These are phyloP conservation scores for Acacia crassicarpa DNA, from an alignment of 306 rosid genomes.

Conservation along the genomic window DNA sequence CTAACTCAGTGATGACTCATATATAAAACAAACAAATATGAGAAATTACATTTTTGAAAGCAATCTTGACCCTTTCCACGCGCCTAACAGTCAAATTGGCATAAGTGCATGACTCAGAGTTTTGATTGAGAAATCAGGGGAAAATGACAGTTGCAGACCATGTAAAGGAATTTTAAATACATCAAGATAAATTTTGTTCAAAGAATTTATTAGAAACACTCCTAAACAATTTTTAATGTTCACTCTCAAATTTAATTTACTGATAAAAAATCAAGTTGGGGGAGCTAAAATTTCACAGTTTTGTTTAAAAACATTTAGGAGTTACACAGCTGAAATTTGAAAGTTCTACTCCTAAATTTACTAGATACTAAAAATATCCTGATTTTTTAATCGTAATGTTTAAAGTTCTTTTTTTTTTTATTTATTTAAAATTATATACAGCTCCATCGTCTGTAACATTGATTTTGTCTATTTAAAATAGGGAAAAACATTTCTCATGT, in stretches of 20 bases:
- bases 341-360: neutral
- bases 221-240: neutral
- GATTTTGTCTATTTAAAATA: too few species aligned
- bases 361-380: neutral
- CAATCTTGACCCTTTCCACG: neutral
- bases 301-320: too few species aligned
- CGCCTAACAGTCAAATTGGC: neutral
- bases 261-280: neutral
- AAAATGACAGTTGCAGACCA: neutral
- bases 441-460: neutral
- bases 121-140: too few species aligned
- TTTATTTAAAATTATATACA: too few species aligned
- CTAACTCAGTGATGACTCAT: too few species aligned
- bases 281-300: neutral
- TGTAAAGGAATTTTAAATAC: too few species aligned
- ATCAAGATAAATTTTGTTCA: too few species aligned
- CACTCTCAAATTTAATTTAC: neutral
- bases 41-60: neutral
- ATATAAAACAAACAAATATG: too few species aligned
- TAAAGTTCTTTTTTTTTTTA: too few species aligned
- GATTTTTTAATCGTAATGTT: neutral
- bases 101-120: neutral
- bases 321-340: neutral
- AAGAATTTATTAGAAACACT: too few species aligned
- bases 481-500: too few species aligned